phyloP scores from a whole-genome alignment of 768 basidiomycete species.

The Boletus rex-veris region DNA sequence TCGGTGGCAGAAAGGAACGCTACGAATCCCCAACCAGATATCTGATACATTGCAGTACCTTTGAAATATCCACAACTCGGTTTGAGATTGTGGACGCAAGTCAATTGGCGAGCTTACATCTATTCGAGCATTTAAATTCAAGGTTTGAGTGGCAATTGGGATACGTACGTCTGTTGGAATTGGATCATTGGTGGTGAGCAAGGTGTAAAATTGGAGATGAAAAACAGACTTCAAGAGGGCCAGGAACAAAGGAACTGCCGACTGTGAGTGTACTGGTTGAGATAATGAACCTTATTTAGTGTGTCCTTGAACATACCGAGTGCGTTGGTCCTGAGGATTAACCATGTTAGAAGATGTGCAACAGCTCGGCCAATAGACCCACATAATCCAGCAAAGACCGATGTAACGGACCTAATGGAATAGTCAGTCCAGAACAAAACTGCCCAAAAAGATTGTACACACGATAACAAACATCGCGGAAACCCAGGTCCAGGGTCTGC shows the following conservation, averaged over 20 bases:
- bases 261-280: neutral
- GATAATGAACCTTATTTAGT: neutral
- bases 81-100: neutral
- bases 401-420: neutral
- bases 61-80: too few species aligned
- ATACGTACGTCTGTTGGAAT: too few species aligned
- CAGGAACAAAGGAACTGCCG: neutral
- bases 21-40: accelerated
- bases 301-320: neutral
- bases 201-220: too few species aligned
- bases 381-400: neutral
- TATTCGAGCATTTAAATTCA: too few species aligned
- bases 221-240: neutral
- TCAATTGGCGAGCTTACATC: too few species aligned
- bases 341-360: neutral
- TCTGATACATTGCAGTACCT: neutral
- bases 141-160: too few species aligned
- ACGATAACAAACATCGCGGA: neutral
- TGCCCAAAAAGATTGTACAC: neutral
- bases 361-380: neutral
- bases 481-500: neutral
- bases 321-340: neutral
- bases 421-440: neutral
- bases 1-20: neutral
- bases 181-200: too few species aligned